phyloP scores from a whole-genome alignment of 108 stramenopile genomes.

The Cyclostephanos tholiformis region DNA sequence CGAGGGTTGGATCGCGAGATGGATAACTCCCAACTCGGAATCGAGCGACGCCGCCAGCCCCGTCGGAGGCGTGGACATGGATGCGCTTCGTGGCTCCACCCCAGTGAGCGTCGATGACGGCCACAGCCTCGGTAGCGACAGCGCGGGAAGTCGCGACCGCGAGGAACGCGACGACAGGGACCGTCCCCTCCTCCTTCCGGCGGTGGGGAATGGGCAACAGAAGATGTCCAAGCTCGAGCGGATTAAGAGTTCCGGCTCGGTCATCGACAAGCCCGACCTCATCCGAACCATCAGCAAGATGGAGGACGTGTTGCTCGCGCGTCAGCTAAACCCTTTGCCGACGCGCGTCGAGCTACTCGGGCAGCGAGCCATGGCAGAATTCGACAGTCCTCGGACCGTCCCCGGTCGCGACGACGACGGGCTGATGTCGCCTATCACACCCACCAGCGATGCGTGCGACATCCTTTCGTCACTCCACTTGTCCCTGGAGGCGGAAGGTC shows the following conservation, averaged over 20 bases:
- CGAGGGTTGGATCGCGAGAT: slow-evolving; percentile 10
- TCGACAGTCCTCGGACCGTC: slow-evolving; percentile 6
- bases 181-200: slow-evolving; percentile 11
- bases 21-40: slow-evolving; percentile 18
- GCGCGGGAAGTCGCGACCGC: background rate
- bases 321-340: slow-evolving; percentile 15
- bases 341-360: background rate
- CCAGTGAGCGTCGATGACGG: slow-evolving; percentile 3
- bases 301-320: slow-evolving; percentile 45
- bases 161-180: slow-evolving; percentile 38
- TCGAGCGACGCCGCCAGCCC: background rate
- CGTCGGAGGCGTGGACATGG: background rate
- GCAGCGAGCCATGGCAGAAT: background rate
- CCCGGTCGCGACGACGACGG: slow-evolving; percentile 1
- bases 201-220: background rate
- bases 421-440: slow-evolving; percentile 19
- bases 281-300: slow-evolving; percentile 57
- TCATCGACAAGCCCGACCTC: slow-evolving; percentile 49
- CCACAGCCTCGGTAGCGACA: background rate
- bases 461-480: slow-evolving; percentile 34
- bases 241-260: slow-evolving; percentile 30
- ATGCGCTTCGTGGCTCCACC: slow-evolving; percentile 1
- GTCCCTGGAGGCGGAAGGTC: slow-evolving; percentile 33
- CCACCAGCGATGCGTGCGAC: slow-evolving; percentile 26
- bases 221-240: slow-evolving; percentile 27